A percentile compares a stretch with the other conserved stretches of the same genome.
Conservation (phyloP, 2,329 filamentous ascomycete genomes). For the Scedosporium apiospermum region DNA sequence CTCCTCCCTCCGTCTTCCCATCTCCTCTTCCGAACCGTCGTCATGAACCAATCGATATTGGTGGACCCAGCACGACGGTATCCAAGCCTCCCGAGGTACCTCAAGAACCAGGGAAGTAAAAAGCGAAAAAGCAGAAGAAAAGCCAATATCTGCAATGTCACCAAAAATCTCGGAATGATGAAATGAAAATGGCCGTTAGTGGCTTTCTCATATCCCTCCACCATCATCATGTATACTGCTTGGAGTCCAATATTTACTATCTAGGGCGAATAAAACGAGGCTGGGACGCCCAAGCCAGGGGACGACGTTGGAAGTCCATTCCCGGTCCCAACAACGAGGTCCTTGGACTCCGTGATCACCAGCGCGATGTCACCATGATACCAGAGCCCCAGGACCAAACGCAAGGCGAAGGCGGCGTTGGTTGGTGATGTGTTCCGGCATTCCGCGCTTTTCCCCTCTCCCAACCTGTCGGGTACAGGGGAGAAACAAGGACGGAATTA, state of each 20-base stretch:
- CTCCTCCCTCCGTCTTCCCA: background rate
- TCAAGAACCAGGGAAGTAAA: background rate
- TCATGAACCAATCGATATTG: background rate
- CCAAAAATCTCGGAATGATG: background rate
- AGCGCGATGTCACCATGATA: conserved; percentile 1
- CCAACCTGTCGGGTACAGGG: conserved; percentile 1
- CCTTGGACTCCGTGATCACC: background rate
- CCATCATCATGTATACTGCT: too few relatives aligned
- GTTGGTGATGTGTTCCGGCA: background rate
- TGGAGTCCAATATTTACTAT: too few relatives aligned
- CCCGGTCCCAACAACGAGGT: background rate
- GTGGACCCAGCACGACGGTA: background rate
- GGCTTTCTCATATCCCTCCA: too few relatives aligned
- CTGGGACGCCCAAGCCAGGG: too few relatives aligned
- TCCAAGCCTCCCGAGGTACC: background rate
- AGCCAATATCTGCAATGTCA: background rate
- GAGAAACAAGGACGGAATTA: background rate
- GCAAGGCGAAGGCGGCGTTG: background rate
- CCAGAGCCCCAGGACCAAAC: background rate
- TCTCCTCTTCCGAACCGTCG: background rate
- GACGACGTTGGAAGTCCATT: too few relatives aligned
- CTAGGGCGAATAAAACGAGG: too few relatives aligned
- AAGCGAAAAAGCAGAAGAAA: background rate
- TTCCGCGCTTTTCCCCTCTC: background rate
- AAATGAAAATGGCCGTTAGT: too few relatives aligned